A percentile compares a stretch with the other conserved stretches of the same genome.
These are phyloP conservation scores for Polyporus arcularius DNA, from an alignment of 768 basidiomycete genomes.

Conservation along the genomic window DNA sequence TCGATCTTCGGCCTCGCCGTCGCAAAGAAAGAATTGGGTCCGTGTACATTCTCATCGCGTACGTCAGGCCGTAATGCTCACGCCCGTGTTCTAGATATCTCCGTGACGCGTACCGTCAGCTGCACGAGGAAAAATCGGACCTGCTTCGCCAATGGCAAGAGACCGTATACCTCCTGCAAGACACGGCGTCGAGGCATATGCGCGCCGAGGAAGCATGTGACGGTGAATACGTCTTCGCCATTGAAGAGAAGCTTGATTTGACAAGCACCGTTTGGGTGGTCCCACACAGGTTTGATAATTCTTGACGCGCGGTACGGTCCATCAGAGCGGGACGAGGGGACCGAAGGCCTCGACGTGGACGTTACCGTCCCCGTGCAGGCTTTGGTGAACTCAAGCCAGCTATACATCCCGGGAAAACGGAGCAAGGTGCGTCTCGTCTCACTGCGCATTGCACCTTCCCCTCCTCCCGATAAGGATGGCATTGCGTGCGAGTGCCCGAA, in stretches of 20 bases:
- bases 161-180: constrained; percentile 61
- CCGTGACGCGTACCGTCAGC: constrained; percentile 58
- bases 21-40: constrained; percentile 55
- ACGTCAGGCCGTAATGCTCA: constrained; percentile 13
- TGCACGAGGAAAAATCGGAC: constrained; percentile 66
- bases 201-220: constrained; percentile 64
- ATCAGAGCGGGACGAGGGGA: constrained; percentile 48
- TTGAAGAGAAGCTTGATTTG: constrained; percentile 14
- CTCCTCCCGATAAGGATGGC: constrained; percentile 11
- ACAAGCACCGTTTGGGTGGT: constrained; percentile 2
- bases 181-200: constrained; percentile 64
- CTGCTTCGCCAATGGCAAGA: constrained; percentile 64
- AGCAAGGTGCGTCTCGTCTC: constrained; percentile 57
- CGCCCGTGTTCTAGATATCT: constrained; percentile 52
- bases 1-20: constrained; percentile 56
- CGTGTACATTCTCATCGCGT: constrained; percentile 25
- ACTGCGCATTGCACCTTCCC: constrained; percentile 6
- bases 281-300: constrained; percentile 67
- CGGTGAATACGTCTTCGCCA: constrained; percentile 43
- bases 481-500: constrained; percentile 8
- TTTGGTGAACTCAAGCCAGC: constrained; percentile 73
- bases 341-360: constrained; percentile 62
- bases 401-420: constrained; percentile 75
- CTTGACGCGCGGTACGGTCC: constrained; percentile 74
- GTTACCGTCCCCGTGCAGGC: constrained; percentile 84